Evolutionary conservation across 306 rosid species (phyloP), one percentile per base, ranked within the genome.

Genomic region (Pachyrhizus erosus): DNA sequence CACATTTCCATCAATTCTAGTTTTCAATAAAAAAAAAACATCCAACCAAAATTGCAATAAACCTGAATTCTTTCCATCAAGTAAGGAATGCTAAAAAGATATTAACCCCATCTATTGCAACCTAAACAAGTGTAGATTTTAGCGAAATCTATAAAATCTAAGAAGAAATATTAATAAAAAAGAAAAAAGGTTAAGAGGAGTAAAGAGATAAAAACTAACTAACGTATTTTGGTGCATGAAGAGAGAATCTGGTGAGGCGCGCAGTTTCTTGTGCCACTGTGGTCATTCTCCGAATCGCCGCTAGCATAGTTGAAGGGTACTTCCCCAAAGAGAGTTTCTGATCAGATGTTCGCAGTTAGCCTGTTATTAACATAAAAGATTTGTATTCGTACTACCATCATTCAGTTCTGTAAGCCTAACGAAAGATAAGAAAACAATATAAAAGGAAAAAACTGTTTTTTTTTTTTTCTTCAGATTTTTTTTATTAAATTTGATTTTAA

Each of bases 171-270:
- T 13, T 3, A 9, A 9, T 31, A 0, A 31, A 31, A 24, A 31
- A 43, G n/a, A n/a, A 0, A 10, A 57, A 76, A 74, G 79, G 18
- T 15, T 14, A 61, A 27, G 20, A 11, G 15, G 64, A 21, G 2
- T 0, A 26, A 10, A 58, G 9, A 27, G 42, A 62, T 5, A 62
- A 14, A 12, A 61, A 5, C 1, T 24, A 61, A 33, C 80, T 73
- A 55, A 94, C 98, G 13, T 9, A 85, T 89, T 89, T 88, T 42
- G 98, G 95, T n/a, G 93, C 86, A n/a, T 83, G 93, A 79, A 90
- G 97, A 66, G 88, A 76, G 62, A 94, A 91, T 84, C 70, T 90
- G 74, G 90, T 86, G 78, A 94, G 88, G 12, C 89, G 92, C 2
- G 92, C 89, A 82, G 90, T 86, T 62, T 80, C 83, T 60, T 82